phyloP scores from a whole-genome alignment of 306 rosid species.

The Dalbergia cochinchinensis region DNA sequence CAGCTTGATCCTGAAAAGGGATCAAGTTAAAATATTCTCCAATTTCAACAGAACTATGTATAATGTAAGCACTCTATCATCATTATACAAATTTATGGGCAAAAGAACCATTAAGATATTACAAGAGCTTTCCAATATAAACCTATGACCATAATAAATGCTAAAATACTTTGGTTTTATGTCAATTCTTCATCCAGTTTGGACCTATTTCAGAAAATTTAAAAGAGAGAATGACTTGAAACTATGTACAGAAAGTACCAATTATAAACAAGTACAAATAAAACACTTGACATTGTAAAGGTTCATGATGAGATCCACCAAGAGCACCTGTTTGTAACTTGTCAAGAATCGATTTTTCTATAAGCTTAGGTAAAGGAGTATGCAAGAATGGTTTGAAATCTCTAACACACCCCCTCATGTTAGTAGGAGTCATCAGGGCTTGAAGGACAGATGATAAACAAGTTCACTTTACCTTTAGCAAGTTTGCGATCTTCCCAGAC shows the following conservation, averaged over 20 bases:
- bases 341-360: too few relatives aligned
- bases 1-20: slow-evolving; percentile 78
- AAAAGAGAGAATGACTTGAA: neutral
- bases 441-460: neutral
- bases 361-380: too few relatives aligned
- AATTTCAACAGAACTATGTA: slow-evolving; percentile 33
- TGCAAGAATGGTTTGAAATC: neutral
- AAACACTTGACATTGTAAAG: neutral
- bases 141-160: slow-evolving; percentile 24
- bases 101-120: slow-evolving; percentile 8
- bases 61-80: slow-evolving; percentile 26
- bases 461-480: neutral
- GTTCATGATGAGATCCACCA: slow-evolving; percentile 1
- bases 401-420: neutral
- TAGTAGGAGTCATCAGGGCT: neutral
- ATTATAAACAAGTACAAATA: slow-evolving; percentile 1
- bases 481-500: too few relatives aligned
- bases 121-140: slow-evolving; percentile 8
- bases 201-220: slow-evolving; percentile 33
- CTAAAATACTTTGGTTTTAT: slow-evolving; percentile 37
- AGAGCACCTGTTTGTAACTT: neutral
- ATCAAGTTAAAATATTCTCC: slow-evolving; percentile 50
- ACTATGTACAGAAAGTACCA: neutral
- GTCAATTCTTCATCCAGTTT: slow-evolving; percentile 31
- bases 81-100: slow-evolving; percentile 38